phyloP scores from a whole-genome alignment of 2,329 filamentous ascomycete species.

The Cercospora beticola region DNA sequence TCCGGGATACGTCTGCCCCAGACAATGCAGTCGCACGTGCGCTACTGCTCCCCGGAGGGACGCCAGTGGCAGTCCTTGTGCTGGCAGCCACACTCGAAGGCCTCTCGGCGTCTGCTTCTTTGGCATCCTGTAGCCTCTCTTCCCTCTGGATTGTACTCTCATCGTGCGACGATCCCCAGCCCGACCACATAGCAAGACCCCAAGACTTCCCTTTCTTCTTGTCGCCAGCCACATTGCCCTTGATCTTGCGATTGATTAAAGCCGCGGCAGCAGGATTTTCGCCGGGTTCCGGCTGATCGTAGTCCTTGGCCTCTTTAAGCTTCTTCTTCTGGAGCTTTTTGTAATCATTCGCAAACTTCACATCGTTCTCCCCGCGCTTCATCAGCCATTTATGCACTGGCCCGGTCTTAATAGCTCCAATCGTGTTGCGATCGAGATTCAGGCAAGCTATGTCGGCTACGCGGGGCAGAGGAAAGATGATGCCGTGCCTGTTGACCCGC shows the following conservation, averaged over 20 bases:
- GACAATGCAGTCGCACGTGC: constrained; percentile 11
- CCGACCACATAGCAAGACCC: constrained; percentile 78
- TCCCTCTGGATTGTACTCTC: constrained; percentile 67
- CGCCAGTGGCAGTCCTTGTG: neutral
- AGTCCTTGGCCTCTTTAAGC: constrained; percentile 68
- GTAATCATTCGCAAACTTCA: constrained; percentile 67
- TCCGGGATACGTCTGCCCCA: constrained; percentile 6
- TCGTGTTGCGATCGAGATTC: constrained; percentile 60
- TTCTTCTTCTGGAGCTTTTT: constrained; percentile 71
- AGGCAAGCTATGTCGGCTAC: constrained; percentile 66
- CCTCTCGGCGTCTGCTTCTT: constrained; percentile 9
- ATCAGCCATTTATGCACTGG: constrained; percentile 82
- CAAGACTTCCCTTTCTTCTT: constrained; percentile 53
- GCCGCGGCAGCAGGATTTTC: constrained; percentile 83
- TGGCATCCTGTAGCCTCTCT: constrained; percentile 44
- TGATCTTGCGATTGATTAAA: constrained; percentile 52
- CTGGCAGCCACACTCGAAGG: constrained; percentile 8
- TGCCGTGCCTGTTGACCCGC: constrained; percentile 74
- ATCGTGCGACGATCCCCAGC: constrained; percentile 89
- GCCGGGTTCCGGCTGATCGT: constrained; percentile 65
- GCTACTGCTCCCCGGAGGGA: neutral
- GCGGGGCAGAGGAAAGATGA: constrained; percentile 66
- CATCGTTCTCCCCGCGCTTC: constrained; percentile 71
- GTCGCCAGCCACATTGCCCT: constrained; percentile 32
- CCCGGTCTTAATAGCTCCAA: constrained; percentile 77